Base-by-base conservation (phyloP, 208 protist species). In the Angomonas ambiguus region DNA sequence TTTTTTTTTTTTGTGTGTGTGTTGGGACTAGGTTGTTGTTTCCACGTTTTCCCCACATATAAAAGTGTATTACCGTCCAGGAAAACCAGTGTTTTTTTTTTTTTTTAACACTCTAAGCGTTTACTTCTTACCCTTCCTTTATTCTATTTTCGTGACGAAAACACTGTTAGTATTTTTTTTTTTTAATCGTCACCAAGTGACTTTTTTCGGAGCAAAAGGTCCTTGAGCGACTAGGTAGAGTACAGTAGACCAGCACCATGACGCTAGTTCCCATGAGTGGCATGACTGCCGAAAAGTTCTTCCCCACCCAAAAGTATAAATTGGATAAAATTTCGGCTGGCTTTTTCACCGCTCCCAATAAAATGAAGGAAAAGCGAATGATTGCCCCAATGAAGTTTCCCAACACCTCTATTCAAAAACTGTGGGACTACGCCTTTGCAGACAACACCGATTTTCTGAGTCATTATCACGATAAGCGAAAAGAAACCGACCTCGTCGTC, bases 361-460 rank as follows among this genome's bases (percentile, higher is more conserved):
- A 82, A 60, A 82, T 81, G 41, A 78, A 88, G 49, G 85, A 80
- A 63, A 94, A 94, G 74, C 58, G 75, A 27, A 81, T 94, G 70
- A 60, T 94, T 22, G 72, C 80, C 2, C 68, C 68, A 16, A 89
- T 80, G 0, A 42, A 58, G 24, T 42, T 94, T 16, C 83, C 87
- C n/a, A 85, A 85, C 1, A 81, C 91, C 42, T 85, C 85, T 11
- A 86, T 94, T 20, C 70, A 84, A 41, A 80, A 79, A 41, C 63
- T 94, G 41, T 94, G 88, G 85, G 76, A 82, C 20, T 58, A 74
- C 55, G 74, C 88, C 8, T 94, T 89, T 65, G 63, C 83, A 20
- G 75, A 92, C 56, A 71, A 76, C 60, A 80, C 81, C 0, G 76
- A 80, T 2, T 94, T 94, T 56, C 63, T 94, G 2, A 72, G 79